Conservation (phyloP, 768 basidiomycete species). For the Sarcodon aspratus region DNA sequence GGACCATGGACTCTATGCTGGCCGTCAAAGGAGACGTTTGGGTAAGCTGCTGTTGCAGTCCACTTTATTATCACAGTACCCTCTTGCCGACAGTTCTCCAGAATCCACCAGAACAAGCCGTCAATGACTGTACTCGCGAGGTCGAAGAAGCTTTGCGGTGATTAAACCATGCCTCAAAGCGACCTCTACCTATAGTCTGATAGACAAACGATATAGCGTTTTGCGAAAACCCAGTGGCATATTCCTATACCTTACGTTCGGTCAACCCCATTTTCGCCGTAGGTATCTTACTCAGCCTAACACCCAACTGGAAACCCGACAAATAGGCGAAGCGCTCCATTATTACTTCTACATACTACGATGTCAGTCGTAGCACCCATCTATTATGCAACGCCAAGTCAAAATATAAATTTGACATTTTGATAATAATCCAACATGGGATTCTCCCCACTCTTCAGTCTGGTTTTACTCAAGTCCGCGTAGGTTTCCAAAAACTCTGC, state of each 20-base stretch:
- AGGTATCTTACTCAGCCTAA: slow-evolving; percentile 47
- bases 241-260: slow-evolving; percentile 79
- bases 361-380: background rate
- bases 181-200: background rate
- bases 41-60: slow-evolving; percentile 28
- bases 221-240: slow-evolving; percentile 43
- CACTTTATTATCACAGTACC: background rate
- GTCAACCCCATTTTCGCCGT: slow-evolving; percentile 80
- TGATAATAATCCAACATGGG: slow-evolving; percentile 84
- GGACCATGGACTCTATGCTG: slow-evolving; percentile 90
- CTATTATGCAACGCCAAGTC: slow-evolving; percentile 5
- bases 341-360: slow-evolving; percentile 70
- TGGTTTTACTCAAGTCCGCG: slow-evolving; percentile 62
- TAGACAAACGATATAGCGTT: slow-evolving; percentile 29
- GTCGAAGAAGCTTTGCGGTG: slow-evolving; percentile 68
- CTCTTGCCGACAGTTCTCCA: slow-evolving; percentile 14
- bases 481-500: slow-evolving; percentile 83
- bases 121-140: slow-evolving; percentile 64
- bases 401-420: slow-evolving; percentile 92
- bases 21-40: slow-evolving; percentile 74
- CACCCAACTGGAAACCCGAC: slow-evolving; percentile 53
- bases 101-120: slow-evolving; percentile 65
- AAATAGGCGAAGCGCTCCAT: slow-evolving; percentile 74
- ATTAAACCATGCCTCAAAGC: slow-evolving; percentile 4
- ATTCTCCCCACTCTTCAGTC: slow-evolving; percentile 73